phyloP scores from a whole-genome alignment of 2,329 filamentous ascomycete species.

The Mariannaea elegans region DNA sequence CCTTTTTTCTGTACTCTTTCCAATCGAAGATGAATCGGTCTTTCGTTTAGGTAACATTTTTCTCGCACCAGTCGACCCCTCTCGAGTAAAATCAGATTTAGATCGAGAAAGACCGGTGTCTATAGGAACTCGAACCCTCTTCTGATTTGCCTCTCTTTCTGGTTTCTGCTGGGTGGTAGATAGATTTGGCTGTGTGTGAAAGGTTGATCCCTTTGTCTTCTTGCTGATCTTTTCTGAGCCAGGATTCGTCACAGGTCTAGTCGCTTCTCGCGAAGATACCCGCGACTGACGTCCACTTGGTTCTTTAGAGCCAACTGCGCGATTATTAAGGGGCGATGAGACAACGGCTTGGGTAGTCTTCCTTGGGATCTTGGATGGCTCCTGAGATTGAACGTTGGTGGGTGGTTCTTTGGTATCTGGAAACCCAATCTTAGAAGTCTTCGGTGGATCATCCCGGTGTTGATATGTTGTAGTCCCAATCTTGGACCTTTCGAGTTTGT shows the following conservation, averaged over 20 bases:
- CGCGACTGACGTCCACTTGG: background rate
- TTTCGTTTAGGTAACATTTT: constrained; percentile 36
- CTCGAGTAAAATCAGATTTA: constrained; percentile 40
- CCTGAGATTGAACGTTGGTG: constrained; percentile 13
- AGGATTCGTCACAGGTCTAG: background rate
- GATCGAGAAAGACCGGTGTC: constrained; percentile 33
- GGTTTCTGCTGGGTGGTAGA: constrained; percentile 21
- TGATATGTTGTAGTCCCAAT: constrained; percentile 53
- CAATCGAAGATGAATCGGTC: constrained; percentile 23
- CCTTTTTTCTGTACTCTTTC: constrained; percentile 52
- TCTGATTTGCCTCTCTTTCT: constrained; percentile 36
- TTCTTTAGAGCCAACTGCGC: background rate
- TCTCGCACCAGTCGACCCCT: constrained; percentile 16
- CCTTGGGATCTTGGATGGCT: constrained; percentile 24
- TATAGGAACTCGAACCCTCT: constrained; percentile 33
- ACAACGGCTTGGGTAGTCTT: constrained; percentile 10
- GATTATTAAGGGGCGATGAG: constrained; percentile 14
- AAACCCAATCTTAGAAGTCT: constrained; percentile 40
- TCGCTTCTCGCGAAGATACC: background rate
- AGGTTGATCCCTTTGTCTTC: constrained; percentile 19
- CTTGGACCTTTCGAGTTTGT: constrained; percentile 64
- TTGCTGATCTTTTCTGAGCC: constrained; percentile 4
- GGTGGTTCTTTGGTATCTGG: constrained; percentile 36
- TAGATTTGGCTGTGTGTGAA: constrained; percentile 10
- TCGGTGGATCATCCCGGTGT: constrained; percentile 42